Evolutionary conservation across 495 filamentous ascomycete species (phyloP), one percentile per base, ranked within the genome.

Genomic region (Neurospora hispaniola): DNA sequence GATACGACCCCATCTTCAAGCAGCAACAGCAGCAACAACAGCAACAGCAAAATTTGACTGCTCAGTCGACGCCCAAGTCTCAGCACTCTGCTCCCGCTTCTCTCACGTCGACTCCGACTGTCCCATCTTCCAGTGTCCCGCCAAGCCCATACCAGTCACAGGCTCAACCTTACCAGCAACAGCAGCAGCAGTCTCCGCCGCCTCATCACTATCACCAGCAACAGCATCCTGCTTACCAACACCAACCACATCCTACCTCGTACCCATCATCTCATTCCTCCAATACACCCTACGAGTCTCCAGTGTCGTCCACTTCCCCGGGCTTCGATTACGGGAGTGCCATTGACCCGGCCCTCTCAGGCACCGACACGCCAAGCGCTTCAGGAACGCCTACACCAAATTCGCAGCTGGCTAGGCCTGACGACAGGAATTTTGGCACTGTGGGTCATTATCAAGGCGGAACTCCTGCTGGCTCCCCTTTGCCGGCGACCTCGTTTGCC

Each of bases 1-100:
- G 96, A 66, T 99, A 99, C 89, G 96, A 99, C 80, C 96, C 96
- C 44, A 96, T 98, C 74, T 99, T 99, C 85, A 96, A 97, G 82
- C 88, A 91, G 77, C 92, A 94, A 77, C 90, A 92, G 69, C 89
- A 76, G 78, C 75, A 80, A 76, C 80, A 76, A 79, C 74, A 43
- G 75, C 72, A 74, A 46, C 73, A 23, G 42, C 81, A 46, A 48
- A 80, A 70, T 31, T 77, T 74, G 11, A 75, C 74, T 7, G 75
- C 75, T 70, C 80, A 73, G 71, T 79, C 71, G 71, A 79, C 71
- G 77, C 83, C 69, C 35, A 77, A 76, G 27, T 66, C 54, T 35
- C 54, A 66, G 16, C 54, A 66, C 69, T 79, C 81, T 39, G 76
- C 76, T 68, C 54, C 79, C 38, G 59, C 77, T 16, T 73, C 77